phyloP scores from a whole-genome alignment of 371 early-diverging fungal species.

The Coemansia sp. region DNA sequence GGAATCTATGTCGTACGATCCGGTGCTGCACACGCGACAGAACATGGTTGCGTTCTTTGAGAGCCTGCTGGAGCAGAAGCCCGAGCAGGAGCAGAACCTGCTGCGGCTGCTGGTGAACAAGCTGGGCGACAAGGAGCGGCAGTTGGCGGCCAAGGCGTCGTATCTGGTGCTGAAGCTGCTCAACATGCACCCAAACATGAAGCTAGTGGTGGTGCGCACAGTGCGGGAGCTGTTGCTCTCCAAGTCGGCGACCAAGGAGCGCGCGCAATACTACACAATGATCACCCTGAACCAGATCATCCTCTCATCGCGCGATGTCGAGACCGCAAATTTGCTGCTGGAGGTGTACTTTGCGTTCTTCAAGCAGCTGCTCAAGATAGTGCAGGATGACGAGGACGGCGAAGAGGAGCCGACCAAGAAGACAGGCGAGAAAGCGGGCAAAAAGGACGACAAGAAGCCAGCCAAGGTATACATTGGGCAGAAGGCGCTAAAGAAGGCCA shows the following conservation, averaged over 20 bases:
- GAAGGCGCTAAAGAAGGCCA: conserved; percentile 53
- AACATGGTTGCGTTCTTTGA: conserved; percentile 72
- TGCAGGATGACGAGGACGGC: conserved; percentile 46
- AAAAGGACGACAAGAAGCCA: conserved; percentile 14
- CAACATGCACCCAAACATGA: conserved; percentile 83
- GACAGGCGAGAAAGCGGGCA: background rate
- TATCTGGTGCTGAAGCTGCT: conserved; percentile 74
- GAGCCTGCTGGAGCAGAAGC: conserved; percentile 78
- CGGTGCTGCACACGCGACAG: conserved; percentile 76
- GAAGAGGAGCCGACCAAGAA: conserved; percentile 39
- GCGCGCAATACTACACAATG: conserved; percentile 85
- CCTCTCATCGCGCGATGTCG: conserved; percentile 66
- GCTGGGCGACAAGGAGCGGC: conserved; percentile 88
- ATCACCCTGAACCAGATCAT: conserved; percentile 91
- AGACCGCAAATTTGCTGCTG: conserved; percentile 78
- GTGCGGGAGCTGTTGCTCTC: conserved; percentile 82
- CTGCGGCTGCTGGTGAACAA: conserved; percentile 91
- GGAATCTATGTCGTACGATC: conserved; percentile 85
- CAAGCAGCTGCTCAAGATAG: conserved; percentile 63
- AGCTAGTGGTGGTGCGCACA: conserved; percentile 79
- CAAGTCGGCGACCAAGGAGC: conserved; percentile 63
- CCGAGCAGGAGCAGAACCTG: conserved; percentile 95
- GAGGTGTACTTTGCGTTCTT: conserved; percentile 91
- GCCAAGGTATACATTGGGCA: conserved; percentile 50
- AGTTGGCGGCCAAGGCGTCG: conserved; percentile 82